Conservation (phyloP, 1,284 basidiomycete genomes). For the Xerocomus nothofagi region DNA sequence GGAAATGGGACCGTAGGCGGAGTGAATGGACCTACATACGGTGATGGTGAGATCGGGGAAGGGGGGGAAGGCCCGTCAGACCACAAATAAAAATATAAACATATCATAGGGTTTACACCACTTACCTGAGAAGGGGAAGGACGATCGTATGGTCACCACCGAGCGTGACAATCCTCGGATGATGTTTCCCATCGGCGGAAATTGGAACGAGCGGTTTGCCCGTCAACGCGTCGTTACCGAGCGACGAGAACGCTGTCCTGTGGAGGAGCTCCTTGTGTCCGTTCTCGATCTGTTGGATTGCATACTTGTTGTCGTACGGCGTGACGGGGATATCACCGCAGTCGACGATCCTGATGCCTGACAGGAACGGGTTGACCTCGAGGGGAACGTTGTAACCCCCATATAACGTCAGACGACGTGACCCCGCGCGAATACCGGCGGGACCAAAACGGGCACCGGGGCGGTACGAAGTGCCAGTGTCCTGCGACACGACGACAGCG, state of each 20-base stretch:
- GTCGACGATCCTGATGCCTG: slow-evolving; percentile 65
- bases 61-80: no score
- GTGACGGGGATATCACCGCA: slow-evolving; percentile 62
- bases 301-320: slow-evolving; percentile 67
- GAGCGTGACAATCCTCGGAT: slow-evolving; percentile 70
- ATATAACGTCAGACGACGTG: slow-evolving; percentile 69
- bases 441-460: slow-evolving; percentile 81
- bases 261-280: slow-evolving; percentile 65
- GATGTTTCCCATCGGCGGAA: slow-evolving; percentile 60
- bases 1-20: slow-evolving; percentile 69
- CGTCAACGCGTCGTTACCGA: slow-evolving; percentile 59
- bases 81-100: no score
- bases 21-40: slow-evolving; percentile 66
- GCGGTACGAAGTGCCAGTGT: slow-evolving; percentile 73
- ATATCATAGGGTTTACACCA: no score
- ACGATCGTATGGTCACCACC: slow-evolving; percentile 81
- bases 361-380: slow-evolving; percentile 63
- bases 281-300: slow-evolving; percentile 72
- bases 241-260: slow-evolving; percentile 55
- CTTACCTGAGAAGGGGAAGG: slow-evolving; percentile 48
- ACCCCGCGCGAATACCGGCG: slow-evolving; percentile 72
- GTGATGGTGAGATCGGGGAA: slow-evolving; percentile 20
- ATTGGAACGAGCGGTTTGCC: slow-evolving; percentile 55
- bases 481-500: slow-evolving; percentile 38
- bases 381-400: slow-evolving; percentile 77